Evolutionary conservation across 495 filamentous ascomycete species (phyloP).

Genomic region (Penicillium canariense): DNA sequence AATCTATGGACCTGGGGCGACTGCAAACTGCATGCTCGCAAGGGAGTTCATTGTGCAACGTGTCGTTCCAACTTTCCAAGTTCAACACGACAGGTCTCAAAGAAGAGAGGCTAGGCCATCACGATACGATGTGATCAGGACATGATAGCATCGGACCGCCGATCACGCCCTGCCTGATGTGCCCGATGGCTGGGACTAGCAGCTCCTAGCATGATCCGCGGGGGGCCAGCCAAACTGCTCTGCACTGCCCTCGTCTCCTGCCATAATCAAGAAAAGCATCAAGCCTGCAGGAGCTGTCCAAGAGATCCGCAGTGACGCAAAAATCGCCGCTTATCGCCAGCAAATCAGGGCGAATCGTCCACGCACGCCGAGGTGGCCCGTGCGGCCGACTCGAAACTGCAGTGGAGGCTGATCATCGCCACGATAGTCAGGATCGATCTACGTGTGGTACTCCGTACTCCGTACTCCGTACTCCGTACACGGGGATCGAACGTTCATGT

Average conservation of each 20-base stretch:
- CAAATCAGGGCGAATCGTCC: constrained; percentile 1
- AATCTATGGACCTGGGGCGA: too few relatives aligned
- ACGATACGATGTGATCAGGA: too few relatives aligned
- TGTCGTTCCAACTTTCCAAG: too few relatives aligned
- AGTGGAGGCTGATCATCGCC: not conserved
- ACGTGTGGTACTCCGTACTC: not conserved
- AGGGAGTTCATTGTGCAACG: too few relatives aligned
- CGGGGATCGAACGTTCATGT: not conserved
- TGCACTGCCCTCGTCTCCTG: not conserved
- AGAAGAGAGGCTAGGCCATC: too few relatives aligned
- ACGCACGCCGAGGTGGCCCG: not conserved
- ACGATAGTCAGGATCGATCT: not conserved
- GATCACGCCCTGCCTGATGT: not conserved
- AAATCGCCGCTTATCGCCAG: not conserved
- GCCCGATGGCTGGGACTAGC: not conserved
- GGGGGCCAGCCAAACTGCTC: too few relatives aligned
- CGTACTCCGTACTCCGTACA: not conserved
- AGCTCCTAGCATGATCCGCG: not conserved
- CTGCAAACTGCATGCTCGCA: too few relatives aligned
- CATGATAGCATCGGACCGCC: not conserved
- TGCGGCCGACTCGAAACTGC: not conserved
- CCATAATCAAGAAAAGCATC: not conserved
- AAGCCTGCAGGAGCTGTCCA: not conserved
- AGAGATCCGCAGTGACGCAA: constrained; percentile 9
- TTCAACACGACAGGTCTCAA: too few relatives aligned